A percentile compares a stretch with the other conserved stretches of the same genome.
Conservation (phyloP, 139 green algal species). For the Spirogloea muscicola region DNA sequence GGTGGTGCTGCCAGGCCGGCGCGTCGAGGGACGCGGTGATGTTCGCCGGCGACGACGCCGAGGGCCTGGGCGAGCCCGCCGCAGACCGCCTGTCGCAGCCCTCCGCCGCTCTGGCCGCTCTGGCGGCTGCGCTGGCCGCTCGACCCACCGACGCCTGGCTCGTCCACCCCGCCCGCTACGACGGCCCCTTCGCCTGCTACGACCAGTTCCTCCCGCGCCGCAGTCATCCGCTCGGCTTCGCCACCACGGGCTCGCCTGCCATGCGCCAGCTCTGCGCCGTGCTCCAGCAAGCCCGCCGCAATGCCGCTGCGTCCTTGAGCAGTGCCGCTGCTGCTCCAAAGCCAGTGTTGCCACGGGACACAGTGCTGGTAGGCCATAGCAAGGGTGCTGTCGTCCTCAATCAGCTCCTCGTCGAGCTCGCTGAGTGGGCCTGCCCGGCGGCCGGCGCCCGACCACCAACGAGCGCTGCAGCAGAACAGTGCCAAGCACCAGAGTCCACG, state of each 20-base stretch:
- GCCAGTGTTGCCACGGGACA: neutral
- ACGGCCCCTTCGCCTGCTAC: conserved; percentile 30
- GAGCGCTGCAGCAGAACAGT: too few species aligned
- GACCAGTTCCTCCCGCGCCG: conserved; percentile 3
- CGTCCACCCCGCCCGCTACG: conserved; percentile 28
- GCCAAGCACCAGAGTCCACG: too few species aligned
- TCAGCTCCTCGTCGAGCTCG: conserved; percentile 60
- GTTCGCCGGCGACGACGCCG: conserved; percentile 20
- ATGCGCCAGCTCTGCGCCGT: too few species aligned
- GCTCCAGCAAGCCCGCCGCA: too few species aligned
- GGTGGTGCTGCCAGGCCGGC: neutral
- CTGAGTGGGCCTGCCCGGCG: neutral
- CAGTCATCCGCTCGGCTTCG: too few species aligned
- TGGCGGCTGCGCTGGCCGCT: conserved; percentile 10
- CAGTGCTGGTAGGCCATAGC: conserved; percentile 54
- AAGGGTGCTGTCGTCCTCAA: conserved; percentile 64
- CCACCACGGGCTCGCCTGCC: too few species aligned
- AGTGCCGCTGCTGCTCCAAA: too few species aligned
- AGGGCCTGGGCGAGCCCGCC: conserved; percentile 5
- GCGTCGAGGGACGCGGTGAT: conserved; percentile 1
- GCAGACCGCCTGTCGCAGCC: conserved; percentile 21
- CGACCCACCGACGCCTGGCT: conserved; percentile 4
- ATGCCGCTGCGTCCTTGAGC: too few species aligned
- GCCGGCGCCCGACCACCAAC: too few species aligned
- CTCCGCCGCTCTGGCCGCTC: neutral